Conservation (phyloP, 495 filamentous ascomycete species). For the Friedmanniomyces endolithicus region DNA sequence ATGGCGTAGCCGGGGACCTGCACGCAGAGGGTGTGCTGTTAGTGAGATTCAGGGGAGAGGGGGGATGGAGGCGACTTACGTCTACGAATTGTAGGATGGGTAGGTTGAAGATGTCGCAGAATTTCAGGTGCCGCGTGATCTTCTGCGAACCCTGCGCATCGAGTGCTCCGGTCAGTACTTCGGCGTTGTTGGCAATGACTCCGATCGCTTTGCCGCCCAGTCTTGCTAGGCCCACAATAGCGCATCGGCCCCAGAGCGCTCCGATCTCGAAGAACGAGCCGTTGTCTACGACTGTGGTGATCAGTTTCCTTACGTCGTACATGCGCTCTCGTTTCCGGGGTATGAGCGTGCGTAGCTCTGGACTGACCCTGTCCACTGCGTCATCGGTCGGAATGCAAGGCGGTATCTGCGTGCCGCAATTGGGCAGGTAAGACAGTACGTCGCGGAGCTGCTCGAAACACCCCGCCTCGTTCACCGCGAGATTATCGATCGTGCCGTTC, state of each 20-base stretch:
- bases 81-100: conserved; percentile 52
- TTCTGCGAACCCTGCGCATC: conserved; percentile 50
- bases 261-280: conserved; percentile 53
- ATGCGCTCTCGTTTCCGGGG: conserved; percentile 45
- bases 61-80: conserved; percentile 4
- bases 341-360: conserved; percentile 42
- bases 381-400: conserved; percentile 38
- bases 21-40: neutral
- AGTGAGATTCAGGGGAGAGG: neutral
- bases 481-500: conserved; percentile 54
- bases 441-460: conserved; percentile 48
- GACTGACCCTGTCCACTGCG: conserved; percentile 35
- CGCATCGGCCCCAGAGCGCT: conserved; percentile 47
- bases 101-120: conserved; percentile 53
- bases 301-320: conserved; percentile 47
- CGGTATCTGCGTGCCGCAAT: conserved; percentile 41
- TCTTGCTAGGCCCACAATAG: conserved; percentile 46
- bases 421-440: conserved; percentile 44
- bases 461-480: conserved; percentile 46
- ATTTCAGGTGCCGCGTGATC: conserved; percentile 43
- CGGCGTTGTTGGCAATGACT: conserved; percentile 45
- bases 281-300: conserved; percentile 42
- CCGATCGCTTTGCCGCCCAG: conserved; percentile 45
- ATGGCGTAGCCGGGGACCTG: conserved; percentile 44
- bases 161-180: conserved; percentile 48